Percentiles rank a stretch among this genome's conserved stretches.
phyloP scores from a whole-genome alignment of 345 rosid species.

The Alliaria petiolata region DNA sequence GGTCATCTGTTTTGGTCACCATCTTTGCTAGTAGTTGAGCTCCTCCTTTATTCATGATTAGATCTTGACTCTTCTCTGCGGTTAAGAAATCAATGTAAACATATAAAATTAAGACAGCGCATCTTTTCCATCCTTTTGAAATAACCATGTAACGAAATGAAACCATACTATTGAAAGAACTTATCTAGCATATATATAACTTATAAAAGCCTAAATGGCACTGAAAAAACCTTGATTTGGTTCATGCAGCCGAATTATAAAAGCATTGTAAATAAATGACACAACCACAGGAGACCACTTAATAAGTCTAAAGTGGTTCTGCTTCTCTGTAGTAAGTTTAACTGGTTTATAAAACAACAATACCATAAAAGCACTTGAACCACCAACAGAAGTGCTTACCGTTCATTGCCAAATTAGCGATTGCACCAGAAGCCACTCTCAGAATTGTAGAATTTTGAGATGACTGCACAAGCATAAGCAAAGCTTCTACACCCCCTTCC shows the following conservation, averaged over 20 bases:
- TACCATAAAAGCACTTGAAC: slow-evolving; percentile 7
- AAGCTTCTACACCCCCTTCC: slow-evolving; percentile 90
- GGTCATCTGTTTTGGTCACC: slow-evolving; percentile 74
- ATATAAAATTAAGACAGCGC: neutral
- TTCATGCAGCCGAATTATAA: no score
- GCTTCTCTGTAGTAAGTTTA: neutral
- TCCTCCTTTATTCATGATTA: slow-evolving; percentile 89
- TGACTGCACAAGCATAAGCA: slow-evolving; percentile 61
- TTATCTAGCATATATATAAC: neutral
- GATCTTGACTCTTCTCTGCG: slow-evolving; percentile 74
- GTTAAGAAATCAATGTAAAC: neutral
- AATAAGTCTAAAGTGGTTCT: neutral
- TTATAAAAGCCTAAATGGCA: no score
- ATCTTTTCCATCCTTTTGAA: neutral
- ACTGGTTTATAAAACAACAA: neutral
- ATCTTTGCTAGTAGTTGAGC: slow-evolving; percentile 67
- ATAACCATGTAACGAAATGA: neutral
- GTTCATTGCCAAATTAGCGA: slow-evolving; percentile 96
- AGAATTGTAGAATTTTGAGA: slow-evolving; percentile 75
- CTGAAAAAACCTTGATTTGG: no score
- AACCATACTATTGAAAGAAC: neutral
- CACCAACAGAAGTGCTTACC: slow-evolving; percentile 40
- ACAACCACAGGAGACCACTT: no score
- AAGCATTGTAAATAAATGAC: no score
- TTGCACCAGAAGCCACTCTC: slow-evolving; percentile 95